Conservation (phyloP, 805 yeast genomes). For the Candida tibetensis region DNA sequence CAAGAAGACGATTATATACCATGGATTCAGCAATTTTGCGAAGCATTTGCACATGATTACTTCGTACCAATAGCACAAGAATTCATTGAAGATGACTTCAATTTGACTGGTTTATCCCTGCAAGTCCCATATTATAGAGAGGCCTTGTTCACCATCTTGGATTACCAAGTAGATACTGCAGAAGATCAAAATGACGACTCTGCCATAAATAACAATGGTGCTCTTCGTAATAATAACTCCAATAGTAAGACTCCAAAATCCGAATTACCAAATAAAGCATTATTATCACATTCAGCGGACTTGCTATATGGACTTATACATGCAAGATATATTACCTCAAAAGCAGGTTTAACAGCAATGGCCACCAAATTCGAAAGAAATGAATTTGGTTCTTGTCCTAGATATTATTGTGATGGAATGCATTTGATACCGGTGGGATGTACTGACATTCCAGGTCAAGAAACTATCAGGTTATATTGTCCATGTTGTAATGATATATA, state of each 20-base stretch:
- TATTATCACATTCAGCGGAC: conserved; percentile 88
- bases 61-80: conserved; percentile 90
- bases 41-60: conserved; percentile 79
- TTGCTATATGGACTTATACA: conserved; percentile 90
- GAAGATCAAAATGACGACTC: conserved; percentile 29
- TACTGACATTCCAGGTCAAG: conserved; percentile 85
- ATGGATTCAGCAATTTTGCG: conserved; percentile 82
- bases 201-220: conserved; percentile 5
- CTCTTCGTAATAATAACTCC: conserved; percentile 9
- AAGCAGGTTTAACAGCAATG: conserved; percentile 85
- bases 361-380: conserved; percentile 90
- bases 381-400: conserved; percentile 89
- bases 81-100: conserved; percentile 95
- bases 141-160: conserved; percentile 87
- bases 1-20: conserved; percentile 60
- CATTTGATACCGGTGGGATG: conserved; percentile 89
- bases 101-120: conserved; percentile 81
- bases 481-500: conserved; percentile 93
- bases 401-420: conserved; percentile 86
- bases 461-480: conserved; percentile 88
- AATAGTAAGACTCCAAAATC: conserved; percentile 41
- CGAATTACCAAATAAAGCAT: conserved; percentile 64
- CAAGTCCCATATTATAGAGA: conserved; percentile 89
- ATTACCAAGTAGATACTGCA: conserved; percentile 60
- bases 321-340: conserved; percentile 84